phyloP scores from a whole-genome alignment of 2,329 filamentous ascomycete species.

The Erysiphe pulchra region DNA sequence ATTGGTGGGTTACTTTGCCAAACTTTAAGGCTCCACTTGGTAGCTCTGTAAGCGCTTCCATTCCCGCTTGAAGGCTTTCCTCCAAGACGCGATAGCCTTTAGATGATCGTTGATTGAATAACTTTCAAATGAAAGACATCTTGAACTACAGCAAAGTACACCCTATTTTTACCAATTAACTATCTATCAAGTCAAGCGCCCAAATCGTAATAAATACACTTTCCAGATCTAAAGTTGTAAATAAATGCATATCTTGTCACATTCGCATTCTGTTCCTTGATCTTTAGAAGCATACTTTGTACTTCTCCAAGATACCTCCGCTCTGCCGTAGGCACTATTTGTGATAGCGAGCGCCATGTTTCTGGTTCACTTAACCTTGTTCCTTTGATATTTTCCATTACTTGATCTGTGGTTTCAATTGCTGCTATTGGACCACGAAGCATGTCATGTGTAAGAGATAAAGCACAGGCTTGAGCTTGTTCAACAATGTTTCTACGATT shows the following conservation, averaged over 20 bases:
- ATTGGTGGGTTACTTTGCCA: no score
- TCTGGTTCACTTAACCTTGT: slow-evolving; percentile 59
- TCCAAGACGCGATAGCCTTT: no score
- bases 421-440: slow-evolving; percentile 60
- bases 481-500: slow-evolving; percentile 73
- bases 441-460: slow-evolving; percentile 42
- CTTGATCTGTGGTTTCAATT: slow-evolving; percentile 64
- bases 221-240: slow-evolving; percentile 73
- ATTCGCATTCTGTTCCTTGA: slow-evolving; percentile 33
- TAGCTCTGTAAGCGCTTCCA: no score
- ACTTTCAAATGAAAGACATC: no score
- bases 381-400: slow-evolving; percentile 49
- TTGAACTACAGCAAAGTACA: no score
- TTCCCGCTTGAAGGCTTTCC: no score
- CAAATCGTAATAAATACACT: slow-evolving; percentile 68
- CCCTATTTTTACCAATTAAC: no score
- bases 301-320: slow-evolving; percentile 64
- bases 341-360: slow-evolving; percentile 59
- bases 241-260: slow-evolving; percentile 53
- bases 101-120: no score
- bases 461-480: slow-evolving; percentile 34
- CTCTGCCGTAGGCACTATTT: slow-evolving; percentile 50
- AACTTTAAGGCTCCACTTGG: no score
- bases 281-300: slow-evolving; percentile 41
- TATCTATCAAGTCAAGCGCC: slow-evolving; percentile 13